These are phyloP conservation scores for Cryomyces minteri DNA, from an alignment of 495 filamentous ascomycete genomes.

Conservation along the genomic window DNA sequence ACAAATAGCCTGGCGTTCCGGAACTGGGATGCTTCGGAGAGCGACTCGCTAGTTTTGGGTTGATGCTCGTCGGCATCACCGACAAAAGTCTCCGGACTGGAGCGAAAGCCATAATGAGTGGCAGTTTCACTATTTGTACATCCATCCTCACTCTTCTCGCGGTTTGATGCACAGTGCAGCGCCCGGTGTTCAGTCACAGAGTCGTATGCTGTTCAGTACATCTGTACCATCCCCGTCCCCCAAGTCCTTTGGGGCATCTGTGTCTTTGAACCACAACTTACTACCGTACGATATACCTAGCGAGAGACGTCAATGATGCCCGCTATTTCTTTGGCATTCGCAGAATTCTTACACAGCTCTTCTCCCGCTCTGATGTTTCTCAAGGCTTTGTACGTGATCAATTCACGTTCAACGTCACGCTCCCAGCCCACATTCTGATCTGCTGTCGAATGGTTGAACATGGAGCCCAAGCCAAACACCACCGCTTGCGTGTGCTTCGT, in stretches of 20 bases:
- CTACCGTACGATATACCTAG: slow-evolving; percentile 33
- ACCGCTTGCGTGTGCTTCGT: slow-evolving; percentile 28
- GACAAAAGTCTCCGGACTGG: too few species aligned
- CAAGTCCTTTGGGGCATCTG: slow-evolving; percentile 10
- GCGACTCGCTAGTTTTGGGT: too few species aligned
- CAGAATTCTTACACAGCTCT: slow-evolving; percentile 25
- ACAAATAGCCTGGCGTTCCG: too few species aligned
- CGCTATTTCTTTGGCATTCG: background rate
- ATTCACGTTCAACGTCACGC: slow-evolving; percentile 23
- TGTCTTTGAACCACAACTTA: slow-evolving; percentile 33
- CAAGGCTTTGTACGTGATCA: slow-evolving; percentile 30
- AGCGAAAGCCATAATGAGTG: too few species aligned
- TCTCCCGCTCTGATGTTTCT: slow-evolving; percentile 31
- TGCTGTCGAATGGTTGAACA: slow-evolving; percentile 36
- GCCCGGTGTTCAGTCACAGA: background rate
- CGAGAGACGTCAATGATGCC: background rate
- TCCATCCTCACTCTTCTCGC: too few species aligned
- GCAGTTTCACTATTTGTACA: too few species aligned
- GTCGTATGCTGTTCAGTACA: slow-evolving; percentile 16
- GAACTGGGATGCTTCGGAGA: too few species aligned
- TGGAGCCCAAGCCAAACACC: slow-evolving; percentile 32
- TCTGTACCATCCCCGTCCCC: slow-evolving; percentile 8
- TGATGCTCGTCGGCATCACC: too few species aligned
- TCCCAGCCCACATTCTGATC: slow-evolving; percentile 36
- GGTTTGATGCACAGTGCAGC: too few species aligned